A percentile compares a stretch with the other conserved stretches of the same genome.
Conservation (phyloP, 1,284 basidiomycete genomes). For the Austropuccinia psidii region DNA sequence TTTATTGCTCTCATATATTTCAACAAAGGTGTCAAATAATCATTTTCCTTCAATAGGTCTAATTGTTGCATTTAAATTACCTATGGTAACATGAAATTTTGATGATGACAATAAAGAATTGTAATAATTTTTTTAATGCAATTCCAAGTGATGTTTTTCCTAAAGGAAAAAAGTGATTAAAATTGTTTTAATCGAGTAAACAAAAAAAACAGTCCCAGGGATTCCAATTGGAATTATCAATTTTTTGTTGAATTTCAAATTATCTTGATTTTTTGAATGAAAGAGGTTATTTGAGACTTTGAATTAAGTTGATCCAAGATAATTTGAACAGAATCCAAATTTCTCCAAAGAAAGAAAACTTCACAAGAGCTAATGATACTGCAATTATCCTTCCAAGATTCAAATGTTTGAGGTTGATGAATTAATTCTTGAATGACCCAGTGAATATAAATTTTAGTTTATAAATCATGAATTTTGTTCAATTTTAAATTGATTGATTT, state of each 20-base stretch:
- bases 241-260: slow-evolving; percentile 59
- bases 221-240: slow-evolving; percentile 81
- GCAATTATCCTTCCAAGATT: slow-evolving; percentile 8
- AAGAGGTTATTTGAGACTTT: background rate
- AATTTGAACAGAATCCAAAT: background rate
- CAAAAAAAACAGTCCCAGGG: slow-evolving; percentile 68
- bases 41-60: no score
- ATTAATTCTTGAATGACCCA: slow-evolving; percentile 25
- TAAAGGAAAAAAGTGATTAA: no score
- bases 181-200: no score
- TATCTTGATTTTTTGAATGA: background rate
- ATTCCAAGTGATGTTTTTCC: slow-evolving; percentile 74
- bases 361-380: slow-evolving; percentile 14
- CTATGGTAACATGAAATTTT: no score
- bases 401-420: slow-evolving; percentile 8
- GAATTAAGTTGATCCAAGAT: background rate
- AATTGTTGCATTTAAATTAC: no score
- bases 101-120: no score
- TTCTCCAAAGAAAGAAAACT: slow-evolving; percentile 17
- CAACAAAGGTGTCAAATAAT: no score
- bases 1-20: no score
- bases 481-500: slow-evolving; percentile 15
- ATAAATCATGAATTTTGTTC: slow-evolving; percentile 14
- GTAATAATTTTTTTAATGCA: slow-evolving; percentile 67
- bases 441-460: slow-evolving; percentile 15